Evolutionary conservation across 202 grass and related monocot genomes (phyloP), one percentile per base, ranked within the genome.

Genomic region (Elaeis oleifera): DNA sequence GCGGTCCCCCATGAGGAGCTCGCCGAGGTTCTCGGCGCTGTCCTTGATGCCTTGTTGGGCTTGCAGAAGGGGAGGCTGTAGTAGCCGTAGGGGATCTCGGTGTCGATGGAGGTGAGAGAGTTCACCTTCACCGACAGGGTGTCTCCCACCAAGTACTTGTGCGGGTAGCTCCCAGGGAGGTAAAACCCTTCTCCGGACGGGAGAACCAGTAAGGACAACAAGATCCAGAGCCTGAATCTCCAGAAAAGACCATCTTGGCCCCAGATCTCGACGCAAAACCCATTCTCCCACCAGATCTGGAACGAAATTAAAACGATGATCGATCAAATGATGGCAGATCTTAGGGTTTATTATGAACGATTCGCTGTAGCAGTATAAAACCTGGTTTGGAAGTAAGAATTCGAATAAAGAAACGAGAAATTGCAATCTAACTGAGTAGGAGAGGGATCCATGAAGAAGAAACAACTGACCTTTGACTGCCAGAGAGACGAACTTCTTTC

Each of bases 141-240:
- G 55, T 88, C 81, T 0, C 87, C 74, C 16, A 73, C 67, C 25
- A 6, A 36, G 71, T 91, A 85, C 74, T 91, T 87, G 84, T 88
- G 84, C 24, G 91, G 91, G 84, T 96, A 96, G 73, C 91, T 96
- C 11, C 91, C 91, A 13, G 87, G 91, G 16, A 96, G 81, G 79
- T 91, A 96, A 79, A 91, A 91, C 0, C 79, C 91, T 11, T 76
- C 54, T 21, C 36, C 76, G 53, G 62, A 49, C 50, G 36, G 63
- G n/a, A 76, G 11, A 8, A 60, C 16, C 23, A 67, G 23, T 20
- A 64, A 65, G 5, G 49, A 27, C 19, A 81, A 21, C 53, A 68
- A 22, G 54, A 81, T 48, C 72, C 53, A 71, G 23, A 70, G 2
- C 26, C 50, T 63, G 26, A 70, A 76, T 61, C 67, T 58, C 44